Conservation (phyloP, 2,329 filamentous ascomycete genomes). For the Blastomyces silverae region DNA sequence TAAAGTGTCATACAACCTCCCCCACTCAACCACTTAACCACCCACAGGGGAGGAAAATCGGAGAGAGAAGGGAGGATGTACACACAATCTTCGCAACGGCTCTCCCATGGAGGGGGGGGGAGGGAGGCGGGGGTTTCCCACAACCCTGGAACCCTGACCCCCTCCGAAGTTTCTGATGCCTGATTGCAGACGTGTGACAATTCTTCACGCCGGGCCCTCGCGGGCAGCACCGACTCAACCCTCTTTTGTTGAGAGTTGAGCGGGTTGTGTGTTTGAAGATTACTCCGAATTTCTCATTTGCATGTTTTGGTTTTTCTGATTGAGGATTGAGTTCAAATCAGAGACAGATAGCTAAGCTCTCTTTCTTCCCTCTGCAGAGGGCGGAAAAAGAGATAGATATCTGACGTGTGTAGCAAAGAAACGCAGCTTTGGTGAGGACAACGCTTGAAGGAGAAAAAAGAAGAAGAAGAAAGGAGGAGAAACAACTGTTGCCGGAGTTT, state of each 20-base stretch:
- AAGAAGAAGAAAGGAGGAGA: conserved; percentile 25
- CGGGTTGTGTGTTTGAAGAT: conserved; percentile 59
- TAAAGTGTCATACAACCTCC: conserved; percentile 61
- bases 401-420: conserved; percentile 85
- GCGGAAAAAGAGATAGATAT: conserved; percentile 29
- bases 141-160: conserved; percentile 23
- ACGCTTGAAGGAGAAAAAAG: conserved; percentile 55
- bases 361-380: neutral
- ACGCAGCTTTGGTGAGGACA: conserved; percentile 87
- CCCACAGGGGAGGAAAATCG: neutral
- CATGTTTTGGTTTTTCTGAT: conserved; percentile 34
- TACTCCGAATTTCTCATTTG: conserved; percentile 99
- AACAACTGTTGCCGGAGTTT: conserved; percentile 23
- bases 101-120: conserved; percentile 67
- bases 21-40: neutral
- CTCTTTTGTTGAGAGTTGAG: conserved; percentile 35
- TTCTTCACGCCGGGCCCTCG: conserved; percentile 73
- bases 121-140: conserved; percentile 20
- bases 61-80: conserved; percentile 25
- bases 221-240: conserved; percentile 57
- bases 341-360: neutral
- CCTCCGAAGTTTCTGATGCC: conserved; percentile 90
- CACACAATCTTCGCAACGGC: conserved; percentile 91
- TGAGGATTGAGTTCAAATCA: conserved; percentile 7
- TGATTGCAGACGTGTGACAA: conserved; percentile 63